Base-by-base conservation (phyloP, 108 stramenopile genomes). In the Skeletonema grethae region DNA sequence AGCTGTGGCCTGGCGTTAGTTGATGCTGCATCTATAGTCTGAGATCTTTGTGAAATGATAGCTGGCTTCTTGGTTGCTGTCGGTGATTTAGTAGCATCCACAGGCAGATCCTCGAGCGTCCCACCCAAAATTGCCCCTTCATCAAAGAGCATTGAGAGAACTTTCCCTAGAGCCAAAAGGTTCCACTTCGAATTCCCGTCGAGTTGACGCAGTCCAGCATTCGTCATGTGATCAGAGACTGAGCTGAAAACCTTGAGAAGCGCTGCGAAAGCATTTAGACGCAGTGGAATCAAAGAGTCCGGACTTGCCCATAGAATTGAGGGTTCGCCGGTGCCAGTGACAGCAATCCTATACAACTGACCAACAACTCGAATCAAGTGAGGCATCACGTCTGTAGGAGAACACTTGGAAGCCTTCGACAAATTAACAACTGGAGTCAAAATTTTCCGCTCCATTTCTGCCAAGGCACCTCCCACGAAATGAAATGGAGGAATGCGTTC, bases 251-350 rank as follows among this genome's bases (percentile, higher is more conserved):
- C 61, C 13, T 88, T 86, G 7, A 92, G 69, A 24, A 95, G 69
- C 30, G 89, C 74, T 11, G 90, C 90, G 69, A 95, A 95, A 10
- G 92, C 84, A 67, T 95, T 89, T 9, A 93, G 67, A 29, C 95
- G 83, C 11, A 95, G 77, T 46, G 92, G 86, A 12, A 92, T 77
- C 16, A 80, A 39, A 11, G 89, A 77, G 16, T 87, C 84, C 18
- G 95, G 95, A 67, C 92, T 90, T 39, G 94, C 88, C 91, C 90
- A 95, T 39, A 78, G 68, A 12, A 95, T 67, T 24, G 83, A 85
- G 22, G 88, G 79, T 34, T 89, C 82, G 11, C 87, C 91, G 25
- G 73, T 86, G 3, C 94, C 94, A 34, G 67, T 63, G 39, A 90
- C 79, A 25, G 84, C 39, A 32, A 82, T 76, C 41, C 86, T 76